Base-by-base conservation (phyloP, 2,329 filamentous ascomycete genomes). In the Aphanoascus verrucosus region DNA sequence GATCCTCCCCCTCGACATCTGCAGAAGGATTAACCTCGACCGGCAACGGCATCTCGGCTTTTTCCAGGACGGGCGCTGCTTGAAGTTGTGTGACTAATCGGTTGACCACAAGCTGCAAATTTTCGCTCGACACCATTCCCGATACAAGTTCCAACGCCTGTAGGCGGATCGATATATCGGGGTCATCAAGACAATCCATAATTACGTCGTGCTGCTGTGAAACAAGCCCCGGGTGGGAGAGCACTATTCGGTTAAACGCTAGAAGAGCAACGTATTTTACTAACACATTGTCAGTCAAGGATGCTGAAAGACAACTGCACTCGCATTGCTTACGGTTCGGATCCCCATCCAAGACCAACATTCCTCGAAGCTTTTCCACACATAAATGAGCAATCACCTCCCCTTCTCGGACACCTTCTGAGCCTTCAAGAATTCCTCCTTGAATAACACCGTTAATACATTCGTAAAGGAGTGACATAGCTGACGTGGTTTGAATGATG, bases 371-470 rank as follows among this genome's bases (percentile, higher is more conserved):
- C 69, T 97, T 98, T 57, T 82, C 87, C 23, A 97, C 90, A 67
- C 93, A 98, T 4, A 98, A 76, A 28, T 83, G 83, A 5, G 93
- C 93, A 64, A 98, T 88, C 67, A 96, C 90, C 60, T 97, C 90
- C 38, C 86, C 85, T 52, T 91, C 90, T 34, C 83, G 78, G 17
- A 83, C 81, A 51, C 88, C 86, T 59, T 90, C 88, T 28, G 84
- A 82, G 43, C 84, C 87, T 32, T 88, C 87, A 48, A 98, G 74
- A 54, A 98, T 95, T 0, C 93, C 93, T 28, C 93, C 93, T 67
- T 96, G 90, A 55, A 98, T 95, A 58, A 98, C 94, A 20, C 93
- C 93, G 67, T 94, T 96, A 70, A 98, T 96, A 65, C 93, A 98
- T 70, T 98, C 93, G 63, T 98, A 98, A 5, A 97, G 73, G 28